phyloP scores from a whole-genome alignment of 73 alveolate species.

The Uronychia setigera region DNA sequence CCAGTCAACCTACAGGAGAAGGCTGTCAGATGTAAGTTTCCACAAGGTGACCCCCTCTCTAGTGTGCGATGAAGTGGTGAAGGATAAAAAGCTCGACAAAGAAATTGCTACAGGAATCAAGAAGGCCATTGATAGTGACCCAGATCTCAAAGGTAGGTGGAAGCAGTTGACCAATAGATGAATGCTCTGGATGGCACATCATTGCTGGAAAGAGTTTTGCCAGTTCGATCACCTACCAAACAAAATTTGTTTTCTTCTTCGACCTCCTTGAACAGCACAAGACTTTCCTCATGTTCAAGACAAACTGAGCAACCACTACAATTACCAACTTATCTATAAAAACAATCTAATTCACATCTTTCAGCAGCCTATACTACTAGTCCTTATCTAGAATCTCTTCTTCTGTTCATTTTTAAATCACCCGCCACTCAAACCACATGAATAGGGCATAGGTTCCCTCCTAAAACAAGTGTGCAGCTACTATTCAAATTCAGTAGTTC shows the following conservation, averaged over 20 bases:
- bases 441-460: too few relatives aligned
- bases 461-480: too few relatives aligned
- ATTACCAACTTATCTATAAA: not conserved
- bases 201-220: constrained; percentile 70
- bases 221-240: constrained; percentile 65
- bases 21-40: constrained; percentile 33
- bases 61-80: constrained; percentile 23
- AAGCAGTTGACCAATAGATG: constrained; percentile 12
- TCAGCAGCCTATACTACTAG: not conserved
- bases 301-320: constrained; percentile 37
- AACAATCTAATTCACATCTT: not conserved
- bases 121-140: constrained; percentile 38
- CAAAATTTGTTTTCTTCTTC: constrained; percentile 61
- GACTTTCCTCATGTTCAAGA: constrained; percentile 64
- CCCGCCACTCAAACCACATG: too few relatives aligned
- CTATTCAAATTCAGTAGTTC: too few relatives aligned
- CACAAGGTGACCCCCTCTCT: not conserved
- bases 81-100: constrained; percentile 46
- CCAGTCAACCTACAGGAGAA: constrained; percentile 41
- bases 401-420: too few relatives aligned
- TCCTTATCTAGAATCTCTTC: too few relatives aligned
- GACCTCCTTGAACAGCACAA: constrained; percentile 59
- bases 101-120: constrained; percentile 64
- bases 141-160: constrained; percentile 21
- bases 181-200: constrained; percentile 79